Evolutionary conservation across 2,329 filamentous ascomycete genomes (phyloP).

Genomic region (Stachybotrys echinatus): DNA sequence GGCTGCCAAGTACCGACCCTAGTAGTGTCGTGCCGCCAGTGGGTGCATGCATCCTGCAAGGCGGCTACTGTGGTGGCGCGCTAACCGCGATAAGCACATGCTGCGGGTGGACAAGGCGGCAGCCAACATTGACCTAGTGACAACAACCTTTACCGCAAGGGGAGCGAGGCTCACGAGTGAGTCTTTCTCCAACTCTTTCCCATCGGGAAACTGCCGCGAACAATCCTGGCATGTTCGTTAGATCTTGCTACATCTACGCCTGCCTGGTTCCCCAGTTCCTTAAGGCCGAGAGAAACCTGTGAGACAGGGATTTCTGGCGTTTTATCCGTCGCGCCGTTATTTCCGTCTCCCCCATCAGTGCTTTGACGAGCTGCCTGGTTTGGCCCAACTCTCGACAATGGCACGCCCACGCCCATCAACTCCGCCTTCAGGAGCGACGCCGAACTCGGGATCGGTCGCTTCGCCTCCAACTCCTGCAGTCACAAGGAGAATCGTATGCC

Average conservation of each 20-base stretch:
- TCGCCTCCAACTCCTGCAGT: constrained; percentile 51
- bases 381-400: constrained; percentile 28
- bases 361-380: too few species aligned
- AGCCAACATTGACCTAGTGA: too few species aligned
- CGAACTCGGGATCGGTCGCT: constrained; percentile 11
- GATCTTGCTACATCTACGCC: too few species aligned
- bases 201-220: background rate
- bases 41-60: too few species aligned
- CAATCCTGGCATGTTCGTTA: background rate
- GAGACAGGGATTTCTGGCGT: background rate
- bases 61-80: background rate
- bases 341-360: too few species aligned
- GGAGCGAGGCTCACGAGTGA: background rate
- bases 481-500: constrained; percentile 48
- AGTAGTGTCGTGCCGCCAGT: too few species aligned
- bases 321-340: too few species aligned
- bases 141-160: background rate
- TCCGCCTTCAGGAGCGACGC: constrained; percentile 16
- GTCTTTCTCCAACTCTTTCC: background rate
- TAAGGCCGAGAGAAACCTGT: background rate
- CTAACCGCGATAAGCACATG: background rate
- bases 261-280: too few species aligned
- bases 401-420: constrained; percentile 43
- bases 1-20: too few species aligned
- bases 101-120: background rate